Conservation (phyloP, 1,284 basidiomycete genomes). For the Wallemia hederae region DNA sequence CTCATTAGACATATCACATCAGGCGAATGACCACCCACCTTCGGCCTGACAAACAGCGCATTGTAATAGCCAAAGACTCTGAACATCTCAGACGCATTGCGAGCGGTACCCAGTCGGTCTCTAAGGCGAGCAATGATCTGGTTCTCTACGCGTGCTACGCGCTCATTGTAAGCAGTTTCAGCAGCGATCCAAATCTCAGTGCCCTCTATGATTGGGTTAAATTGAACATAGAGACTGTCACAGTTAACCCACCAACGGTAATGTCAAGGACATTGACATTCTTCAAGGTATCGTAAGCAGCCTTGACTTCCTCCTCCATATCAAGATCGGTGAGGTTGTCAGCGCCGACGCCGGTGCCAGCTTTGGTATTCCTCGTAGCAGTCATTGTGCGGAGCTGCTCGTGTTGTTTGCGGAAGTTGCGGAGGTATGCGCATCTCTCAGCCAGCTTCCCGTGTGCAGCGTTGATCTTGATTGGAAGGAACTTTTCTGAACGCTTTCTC, state of each 20-base stretch:
- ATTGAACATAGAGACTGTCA: not conserved
- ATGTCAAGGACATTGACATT: constrained; percentile 88
- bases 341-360: constrained; percentile 38
- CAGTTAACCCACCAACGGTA: constrained; percentile 31
- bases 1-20: not conserved
- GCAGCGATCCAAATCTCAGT: constrained; percentile 96
- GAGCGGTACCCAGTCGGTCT: constrained; percentile 74
- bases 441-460: constrained; percentile 74
- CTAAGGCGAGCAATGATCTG: constrained; percentile 83
- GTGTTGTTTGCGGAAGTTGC: constrained; percentile 85
- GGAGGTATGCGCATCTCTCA: constrained; percentile 58
- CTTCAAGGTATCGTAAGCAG: constrained; percentile 83
- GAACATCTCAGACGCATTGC: constrained; percentile 98
- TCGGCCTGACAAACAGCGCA: constrained; percentile 86
- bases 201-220: constrained; percentile 31
- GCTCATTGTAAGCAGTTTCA: constrained; percentile 90
- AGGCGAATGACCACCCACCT: constrained; percentile 25
- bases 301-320: constrained; percentile 89
- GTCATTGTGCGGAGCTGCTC: constrained; percentile 95
- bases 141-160: constrained; percentile 88
- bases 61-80: constrained; percentile 97
- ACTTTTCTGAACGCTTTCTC: constrained; percentile 66
- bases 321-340: constrained; percentile 33
- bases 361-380: constrained; percentile 53
- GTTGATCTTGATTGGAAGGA: constrained; percentile 87